Conservation (phyloP, 306 rosid species). For the Abrus pulchellus region DNA sequence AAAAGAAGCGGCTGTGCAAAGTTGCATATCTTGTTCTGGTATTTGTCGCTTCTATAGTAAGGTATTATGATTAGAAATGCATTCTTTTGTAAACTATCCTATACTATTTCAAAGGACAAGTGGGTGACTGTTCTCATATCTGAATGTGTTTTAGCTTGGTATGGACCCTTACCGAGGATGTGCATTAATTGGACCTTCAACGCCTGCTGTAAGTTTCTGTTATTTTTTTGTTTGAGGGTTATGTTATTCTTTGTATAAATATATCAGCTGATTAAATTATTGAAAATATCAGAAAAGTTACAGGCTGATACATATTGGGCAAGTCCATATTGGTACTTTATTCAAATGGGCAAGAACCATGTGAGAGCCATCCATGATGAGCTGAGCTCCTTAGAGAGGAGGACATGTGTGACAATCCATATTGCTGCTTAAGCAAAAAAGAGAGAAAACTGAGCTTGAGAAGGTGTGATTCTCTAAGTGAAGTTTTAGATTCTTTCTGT, state of each 20-base stretch:
- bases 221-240: slow-evolving; percentile 12
- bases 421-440: slow-evolving; percentile 15
- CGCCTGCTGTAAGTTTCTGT: slow-evolving; percentile 55
- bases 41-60: slow-evolving; percentile 64
- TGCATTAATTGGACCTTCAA: slow-evolving; percentile 49
- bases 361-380: slow-evolving; percentile 6
- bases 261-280: slow-evolving; percentile 22
- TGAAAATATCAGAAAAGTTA: slow-evolving; percentile 24
- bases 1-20: slow-evolving; percentile 68
- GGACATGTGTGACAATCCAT: neutral
- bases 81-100: slow-evolving; percentile 10
- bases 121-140: slow-evolving; percentile 42
- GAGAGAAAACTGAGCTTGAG: slow-evolving; percentile 32
- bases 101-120: slow-evolving; percentile 31
- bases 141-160: slow-evolving; percentile 68
- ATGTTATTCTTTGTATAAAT: neutral
- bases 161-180: slow-evolving; percentile 59
- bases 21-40: slow-evolving; percentile 59
- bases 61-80: slow-evolving; percentile 58
- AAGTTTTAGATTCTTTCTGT: slow-evolving; percentile 29
- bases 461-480: slow-evolving; percentile 16
- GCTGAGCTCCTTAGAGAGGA: neutral
- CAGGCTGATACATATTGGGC: slow-evolving; percentile 27
- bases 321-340: slow-evolving; percentile 21
- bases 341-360: slow-evolving; percentile 6